These are phyloP conservation scores for Pythium brassicae DNA, from an alignment of 352 stramenopile genomes.

Conservation along the genomic window DNA sequence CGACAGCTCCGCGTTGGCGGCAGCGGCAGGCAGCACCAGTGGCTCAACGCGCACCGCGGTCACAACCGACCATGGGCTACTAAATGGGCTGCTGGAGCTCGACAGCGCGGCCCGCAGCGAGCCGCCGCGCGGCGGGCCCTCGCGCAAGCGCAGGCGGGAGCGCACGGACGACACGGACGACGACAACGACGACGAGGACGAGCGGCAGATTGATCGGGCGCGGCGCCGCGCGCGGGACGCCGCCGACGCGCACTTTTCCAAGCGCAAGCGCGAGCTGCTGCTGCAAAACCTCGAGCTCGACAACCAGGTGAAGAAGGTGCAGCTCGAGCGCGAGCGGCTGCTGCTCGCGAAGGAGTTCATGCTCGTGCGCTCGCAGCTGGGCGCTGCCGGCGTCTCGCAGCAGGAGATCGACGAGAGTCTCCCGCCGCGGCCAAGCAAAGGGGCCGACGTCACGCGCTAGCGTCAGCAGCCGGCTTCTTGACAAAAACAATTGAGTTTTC, in stretches of 20 bases:
- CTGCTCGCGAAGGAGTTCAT: conserved; percentile 3
- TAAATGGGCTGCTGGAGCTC: neutral
- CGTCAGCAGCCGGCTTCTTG: too few species aligned
- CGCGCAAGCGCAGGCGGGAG: neutral
- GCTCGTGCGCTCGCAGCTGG: conserved; percentile 6
- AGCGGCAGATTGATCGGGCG: neutral
- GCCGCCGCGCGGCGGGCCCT: neutral
- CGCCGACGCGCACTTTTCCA: conserved; percentile 34
- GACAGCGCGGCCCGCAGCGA: neutral
- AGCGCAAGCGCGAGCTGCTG: conserved; percentile 33
- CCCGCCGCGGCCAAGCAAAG: neutral
- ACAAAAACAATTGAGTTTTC: too few species aligned
- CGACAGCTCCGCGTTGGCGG: neutral
- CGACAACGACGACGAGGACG: neutral
- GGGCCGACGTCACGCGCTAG: neutral
- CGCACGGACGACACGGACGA: neutral
- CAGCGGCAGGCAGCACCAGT: too few species aligned
- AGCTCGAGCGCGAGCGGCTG: conserved; percentile 64
- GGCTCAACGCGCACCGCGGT: neutral
- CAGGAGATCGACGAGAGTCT: conserved; percentile 7
- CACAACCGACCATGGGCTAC: neutral
- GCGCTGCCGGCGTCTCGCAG: neutral
- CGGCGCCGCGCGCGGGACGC: conserved; percentile 8
- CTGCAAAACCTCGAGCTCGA: conserved; percentile 66
- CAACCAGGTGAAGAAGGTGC: conserved; percentile 70